Evolutionary conservation across 75 land plant species (phyloP).

Genomic region (Sequoia sempervirens): DNA sequence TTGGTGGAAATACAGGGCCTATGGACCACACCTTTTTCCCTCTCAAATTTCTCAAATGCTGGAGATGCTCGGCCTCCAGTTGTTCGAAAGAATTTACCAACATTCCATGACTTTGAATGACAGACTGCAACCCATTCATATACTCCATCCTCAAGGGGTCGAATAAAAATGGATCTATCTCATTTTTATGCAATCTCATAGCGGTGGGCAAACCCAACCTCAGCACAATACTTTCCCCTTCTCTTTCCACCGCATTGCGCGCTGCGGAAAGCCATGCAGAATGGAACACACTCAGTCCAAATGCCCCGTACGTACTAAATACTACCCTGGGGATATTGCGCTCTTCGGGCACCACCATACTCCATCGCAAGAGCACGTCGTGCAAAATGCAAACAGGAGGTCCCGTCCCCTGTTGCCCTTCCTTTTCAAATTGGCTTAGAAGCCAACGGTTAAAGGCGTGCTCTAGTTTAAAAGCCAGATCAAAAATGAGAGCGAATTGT

Average conservation of each 20-base stretch:
- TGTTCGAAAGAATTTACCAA: constrained; percentile 34
- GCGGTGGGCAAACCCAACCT: neutral
- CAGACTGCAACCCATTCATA: neutral
- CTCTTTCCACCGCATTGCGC: neutral
- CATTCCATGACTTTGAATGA: constrained; percentile 4
- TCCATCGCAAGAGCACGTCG: neutral
- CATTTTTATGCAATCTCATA: neutral
- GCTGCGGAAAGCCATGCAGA: neutral
- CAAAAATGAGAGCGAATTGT: neutral
- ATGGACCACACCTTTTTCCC: no score
- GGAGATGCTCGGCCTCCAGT: constrained; percentile 10
- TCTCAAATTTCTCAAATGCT: no score
- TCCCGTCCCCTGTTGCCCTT: neutral
- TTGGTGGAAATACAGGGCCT: no score
- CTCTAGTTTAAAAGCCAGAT: neutral
- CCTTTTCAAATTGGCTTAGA: neutral
- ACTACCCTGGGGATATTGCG: neutral
- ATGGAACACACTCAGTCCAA: neutral
- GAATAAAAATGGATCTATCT: neutral
- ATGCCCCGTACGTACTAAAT: neutral
- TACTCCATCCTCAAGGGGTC: neutral
- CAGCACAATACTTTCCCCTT: neutral
- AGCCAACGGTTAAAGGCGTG: neutral
- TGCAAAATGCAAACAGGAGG: neutral
- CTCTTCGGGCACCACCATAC: neutral